Evolutionary conservation across 225 moss, liverwort and hornwort species (phyloP).

Genomic region (Physcomitrium patens): DNA sequence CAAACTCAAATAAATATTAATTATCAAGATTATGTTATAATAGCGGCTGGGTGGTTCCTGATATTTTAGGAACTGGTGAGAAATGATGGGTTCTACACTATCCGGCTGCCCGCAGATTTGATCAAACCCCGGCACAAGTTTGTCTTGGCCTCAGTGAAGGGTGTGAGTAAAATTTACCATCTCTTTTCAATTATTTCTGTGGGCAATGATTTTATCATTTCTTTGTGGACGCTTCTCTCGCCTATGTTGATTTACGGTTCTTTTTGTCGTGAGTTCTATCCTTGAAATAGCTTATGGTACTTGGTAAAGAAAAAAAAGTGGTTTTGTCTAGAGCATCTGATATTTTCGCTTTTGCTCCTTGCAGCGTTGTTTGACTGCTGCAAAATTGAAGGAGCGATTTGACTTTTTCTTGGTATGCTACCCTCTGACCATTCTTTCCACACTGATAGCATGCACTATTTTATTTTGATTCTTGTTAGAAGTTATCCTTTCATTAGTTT

Average conservation of each 20-base stretch:
- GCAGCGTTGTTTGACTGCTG: constrained; percentile 85
- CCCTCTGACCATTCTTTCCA: constrained; percentile 13
- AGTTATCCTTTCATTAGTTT: not conserved
- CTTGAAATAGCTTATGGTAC: not conserved
- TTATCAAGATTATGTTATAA: constrained; percentile 21
- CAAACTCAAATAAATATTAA: constrained; percentile 13
- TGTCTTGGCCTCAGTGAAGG: constrained; percentile 80
- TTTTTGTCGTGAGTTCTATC: constrained; percentile 4
- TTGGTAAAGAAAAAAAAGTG: no score
- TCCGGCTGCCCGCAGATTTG: constrained; percentile 80
- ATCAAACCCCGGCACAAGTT: constrained; percentile 56
- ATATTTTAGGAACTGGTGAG: constrained; percentile 73
- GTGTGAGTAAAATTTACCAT: constrained; percentile 54
- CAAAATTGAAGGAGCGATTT: constrained; percentile 86
- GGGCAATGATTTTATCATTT: not conserved
- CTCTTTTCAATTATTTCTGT: not conserved
- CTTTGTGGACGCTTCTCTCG: constrained; percentile 1
- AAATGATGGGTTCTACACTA: constrained; percentile 76
- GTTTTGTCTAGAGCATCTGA: constrained; percentile 17
- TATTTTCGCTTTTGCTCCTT: constrained; percentile 14
- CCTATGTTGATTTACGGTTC: not conserved
- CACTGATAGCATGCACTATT: not conserved
- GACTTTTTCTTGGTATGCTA: constrained; percentile 80
- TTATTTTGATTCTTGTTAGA: constrained; percentile 5
- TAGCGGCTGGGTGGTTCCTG: constrained; percentile 34